Base-by-base conservation (phyloP, 2,329 filamentous ascomycete genomes). In the Colletotrichum neosansevieriae region DNA sequence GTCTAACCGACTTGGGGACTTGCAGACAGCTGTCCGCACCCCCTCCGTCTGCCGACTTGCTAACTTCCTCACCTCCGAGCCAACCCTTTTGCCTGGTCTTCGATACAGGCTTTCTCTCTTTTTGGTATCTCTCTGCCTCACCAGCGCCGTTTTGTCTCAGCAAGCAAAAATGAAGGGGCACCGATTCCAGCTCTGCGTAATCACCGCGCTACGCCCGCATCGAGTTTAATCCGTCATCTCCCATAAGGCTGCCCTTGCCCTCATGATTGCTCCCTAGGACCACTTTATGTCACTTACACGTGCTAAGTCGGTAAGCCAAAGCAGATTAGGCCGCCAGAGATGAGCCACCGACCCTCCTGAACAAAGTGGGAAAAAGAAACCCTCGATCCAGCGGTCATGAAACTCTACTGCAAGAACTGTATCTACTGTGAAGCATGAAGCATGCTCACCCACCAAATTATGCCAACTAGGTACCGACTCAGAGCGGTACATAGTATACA, bases 1-100 rank as follows among this genome's bases (percentile, higher is more conserved):
- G 40, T 19, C 59, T 44, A 67, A 63, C 57, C 64, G 38, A 64
- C 62, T 50, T 69, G 56, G 66, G 38, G 50, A 66, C 42, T 47
- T 42, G 49, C 19, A 17, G 15, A 21, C 42, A 21, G 62, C 60
- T 69, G 62, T 53, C 62, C 66, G 42, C 54, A 69, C 61, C 61
- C 34, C 61, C 62, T 42, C 59, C 42, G 47, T 60, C 54, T 47
- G 15, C 19, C 44, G 15, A 40, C 29, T 29, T 29, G 6, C 29
- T 38, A 11, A 29, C 59, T 21, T 42, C 42, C 59, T 63, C 60
- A 50, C 57, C 17, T 47, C 51, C 45, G 53, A 58, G 19, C 13
- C 49, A 13, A 29, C 44, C 32, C 45, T n/a, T 11, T 38, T 64
- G 38, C 60, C 4, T 36, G 29, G 51, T 12, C 32, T 49, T 19